These are phyloP conservation scores for Boletellus sp. DNA, from an alignment of 768 basidiomycete species.

Conservation along the genomic window DNA sequence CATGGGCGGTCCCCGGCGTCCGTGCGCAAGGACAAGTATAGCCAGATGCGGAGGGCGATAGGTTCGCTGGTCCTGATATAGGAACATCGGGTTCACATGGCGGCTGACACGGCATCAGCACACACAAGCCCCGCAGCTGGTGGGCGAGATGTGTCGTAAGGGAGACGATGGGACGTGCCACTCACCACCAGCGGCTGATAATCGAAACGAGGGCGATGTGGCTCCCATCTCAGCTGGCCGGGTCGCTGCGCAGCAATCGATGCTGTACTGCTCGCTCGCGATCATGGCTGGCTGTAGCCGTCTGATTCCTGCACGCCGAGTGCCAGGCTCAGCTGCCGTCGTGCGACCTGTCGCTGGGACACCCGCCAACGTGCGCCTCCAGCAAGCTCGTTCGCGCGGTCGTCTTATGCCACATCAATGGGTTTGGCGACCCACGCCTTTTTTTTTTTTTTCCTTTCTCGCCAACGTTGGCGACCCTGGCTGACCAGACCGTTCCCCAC, in stretches of 20 bases:
- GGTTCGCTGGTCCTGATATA: slow-evolving; percentile 14
- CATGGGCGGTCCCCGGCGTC: slow-evolving; percentile 12
- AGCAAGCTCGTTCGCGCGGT: slow-evolving; percentile 15
- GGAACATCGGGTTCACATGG: slow-evolving; percentile 16
- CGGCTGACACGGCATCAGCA: slow-evolving; percentile 3
- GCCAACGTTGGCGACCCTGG: background rate
- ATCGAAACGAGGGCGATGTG: slow-evolving; percentile 13
- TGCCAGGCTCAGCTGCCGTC: slow-evolving; percentile 15
- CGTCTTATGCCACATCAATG: slow-evolving; percentile 12
- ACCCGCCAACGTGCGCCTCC: slow-evolving; percentile 17
- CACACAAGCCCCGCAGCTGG: slow-evolving; percentile 16
- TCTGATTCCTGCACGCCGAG: slow-evolving; percentile 20
- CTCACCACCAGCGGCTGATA: slow-evolving; percentile 5
- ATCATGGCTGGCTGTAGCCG: slow-evolving; percentile 9
- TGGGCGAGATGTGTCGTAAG: slow-evolving; percentile 20
- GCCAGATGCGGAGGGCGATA: slow-evolving; percentile 5
- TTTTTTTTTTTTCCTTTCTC: slow-evolving; percentile 1
- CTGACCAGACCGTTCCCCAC: background rate
- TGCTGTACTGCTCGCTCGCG: slow-evolving; percentile 7
- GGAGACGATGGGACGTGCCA: slow-evolving; percentile 7
- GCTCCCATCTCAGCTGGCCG: slow-evolving; percentile 20
- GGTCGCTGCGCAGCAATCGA: slow-evolving; percentile 13
- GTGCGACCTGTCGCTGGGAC: slow-evolving; percentile 17
- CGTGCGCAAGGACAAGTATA: slow-evolving; percentile 16
- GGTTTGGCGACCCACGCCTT: slow-evolving; percentile 13